Conservation (phyloP, 176 grass and related monocot species). For the Coix lacrymajobi region DNA sequence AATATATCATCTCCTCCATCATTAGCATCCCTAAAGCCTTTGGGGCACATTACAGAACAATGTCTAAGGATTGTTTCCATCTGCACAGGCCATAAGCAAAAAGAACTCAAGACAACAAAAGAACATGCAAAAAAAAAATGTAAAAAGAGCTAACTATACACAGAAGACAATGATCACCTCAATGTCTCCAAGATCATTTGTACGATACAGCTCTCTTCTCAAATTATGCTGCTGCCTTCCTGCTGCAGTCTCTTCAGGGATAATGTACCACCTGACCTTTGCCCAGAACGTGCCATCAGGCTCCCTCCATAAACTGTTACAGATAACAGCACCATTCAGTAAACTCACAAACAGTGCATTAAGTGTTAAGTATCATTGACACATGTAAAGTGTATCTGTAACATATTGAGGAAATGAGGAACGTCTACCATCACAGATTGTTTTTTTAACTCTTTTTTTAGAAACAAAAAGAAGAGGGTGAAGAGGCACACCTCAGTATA, state of each 20-base stretch:
- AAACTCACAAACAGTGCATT: neutral
- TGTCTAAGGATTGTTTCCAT: slow-evolving; percentile 88
- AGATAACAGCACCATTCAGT: neutral
- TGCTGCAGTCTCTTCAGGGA: slow-evolving; percentile 85
- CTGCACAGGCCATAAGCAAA: slow-evolving; percentile 34
- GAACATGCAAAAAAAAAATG: neutral
- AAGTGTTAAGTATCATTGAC: neutral
- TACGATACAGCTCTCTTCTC: slow-evolving; percentile 77
- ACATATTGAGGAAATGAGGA: neutral
- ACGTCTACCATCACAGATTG: neutral
- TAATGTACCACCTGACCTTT: slow-evolving; percentile 84
- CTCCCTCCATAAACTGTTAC: slow-evolving; percentile 73
- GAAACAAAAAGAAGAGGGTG: neutral
- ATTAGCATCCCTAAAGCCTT: slow-evolving; percentile 62
- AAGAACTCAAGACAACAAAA: neutral
- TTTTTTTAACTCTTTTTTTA: neutral
- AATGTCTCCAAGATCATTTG: slow-evolving; percentile 65
- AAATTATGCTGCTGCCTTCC: slow-evolving; percentile 97
- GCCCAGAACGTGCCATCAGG: slow-evolving; percentile 62
- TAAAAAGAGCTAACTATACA: neutral
- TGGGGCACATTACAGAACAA: slow-evolving; percentile 72
- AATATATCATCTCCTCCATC: slow-evolving; percentile 92
- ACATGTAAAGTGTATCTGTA: neutral
- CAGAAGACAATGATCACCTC: slow-evolving; percentile 39
- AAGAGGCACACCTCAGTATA: neutral